A percentile compares a stretch with the other conserved stretches of the same genome.
phyloP scores from a whole-genome alignment of 139 green algal genomes.

The Micractinium conductrix region DNA sequence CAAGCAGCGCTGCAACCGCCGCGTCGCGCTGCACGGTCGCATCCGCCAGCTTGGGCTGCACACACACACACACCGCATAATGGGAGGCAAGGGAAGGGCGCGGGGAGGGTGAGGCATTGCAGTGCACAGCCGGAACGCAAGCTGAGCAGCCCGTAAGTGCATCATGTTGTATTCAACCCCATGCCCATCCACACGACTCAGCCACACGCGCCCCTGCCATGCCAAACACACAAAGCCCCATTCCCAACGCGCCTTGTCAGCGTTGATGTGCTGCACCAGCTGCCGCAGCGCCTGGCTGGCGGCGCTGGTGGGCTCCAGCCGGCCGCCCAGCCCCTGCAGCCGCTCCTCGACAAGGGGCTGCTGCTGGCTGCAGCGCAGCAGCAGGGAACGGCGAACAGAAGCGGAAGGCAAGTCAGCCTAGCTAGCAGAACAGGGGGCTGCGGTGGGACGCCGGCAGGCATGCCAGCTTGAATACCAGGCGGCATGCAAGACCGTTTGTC shows the following conservation, averaged over 20 bases:
- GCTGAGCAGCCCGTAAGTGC: neutral
- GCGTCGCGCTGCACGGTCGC: neutral
- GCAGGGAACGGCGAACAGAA: neutral
- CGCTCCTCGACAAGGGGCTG: constrained; percentile 1
- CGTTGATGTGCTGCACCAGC: constrained; percentile 4
- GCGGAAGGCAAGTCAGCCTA: neutral
- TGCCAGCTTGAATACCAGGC: no score
- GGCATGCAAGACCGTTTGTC: no score
- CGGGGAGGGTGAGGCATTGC: neutral
- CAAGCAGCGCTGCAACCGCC: neutral
- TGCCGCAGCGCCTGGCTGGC: neutral
- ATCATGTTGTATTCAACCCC: neutral
- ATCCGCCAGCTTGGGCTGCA: neutral
- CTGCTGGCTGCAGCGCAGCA: constrained; percentile 13
- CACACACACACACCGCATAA: no score
- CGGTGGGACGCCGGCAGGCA: no score
- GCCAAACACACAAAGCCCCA: neutral
- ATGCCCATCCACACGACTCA: neutral
- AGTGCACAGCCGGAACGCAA: no score
- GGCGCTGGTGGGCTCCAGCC: neutral
- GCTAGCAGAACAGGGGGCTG: no score
- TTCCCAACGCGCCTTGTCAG: neutral
- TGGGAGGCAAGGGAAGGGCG: neutral
- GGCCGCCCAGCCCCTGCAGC: constrained; percentile 8
- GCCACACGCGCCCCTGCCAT: no score